Conservation (phyloP, 2,329 filamentous ascomycete genomes). For the Neofusicoccum parvum region DNA sequence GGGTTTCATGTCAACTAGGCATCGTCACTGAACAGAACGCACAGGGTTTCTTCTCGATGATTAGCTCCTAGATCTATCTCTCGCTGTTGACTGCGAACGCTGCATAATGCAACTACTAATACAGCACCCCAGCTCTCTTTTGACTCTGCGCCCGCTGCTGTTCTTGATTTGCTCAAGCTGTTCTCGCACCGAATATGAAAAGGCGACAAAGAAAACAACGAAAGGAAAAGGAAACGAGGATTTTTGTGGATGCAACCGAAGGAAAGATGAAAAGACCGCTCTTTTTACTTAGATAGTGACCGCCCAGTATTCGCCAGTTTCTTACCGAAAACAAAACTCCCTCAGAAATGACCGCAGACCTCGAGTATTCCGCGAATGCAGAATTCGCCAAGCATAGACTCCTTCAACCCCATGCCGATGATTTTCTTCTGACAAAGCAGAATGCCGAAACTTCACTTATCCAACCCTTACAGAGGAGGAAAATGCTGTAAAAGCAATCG, state of each 20-base stretch:
- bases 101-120: slow-evolving; percentile 13
- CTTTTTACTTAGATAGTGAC: slow-evolving; percentile 15
- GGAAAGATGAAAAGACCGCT: slow-evolving; percentile 10
- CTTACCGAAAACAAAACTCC: slow-evolving; percentile 15
- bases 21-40: neutral
- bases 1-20: too few relatives aligned
- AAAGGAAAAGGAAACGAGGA: neutral
- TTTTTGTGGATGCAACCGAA: slow-evolving; percentile 10
- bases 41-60: neutral
- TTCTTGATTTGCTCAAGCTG: neutral
- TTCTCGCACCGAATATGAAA: neutral
- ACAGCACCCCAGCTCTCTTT: slow-evolving; percentile 5
- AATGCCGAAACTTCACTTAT: slow-evolving; percentile 17
- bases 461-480: slow-evolving; percentile 18
- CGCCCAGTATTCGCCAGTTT: slow-evolving; percentile 11
- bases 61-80: slow-evolving; percentile 14
- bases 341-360: slow-evolving; percentile 17
- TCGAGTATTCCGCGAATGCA: neutral
- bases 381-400: slow-evolving; percentile 13
- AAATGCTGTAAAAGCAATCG: slow-evolving; percentile 4
- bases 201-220: neutral
- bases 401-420: slow-evolving; percentile 19
- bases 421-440: slow-evolving; percentile 20
- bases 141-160: neutral
- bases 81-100: slow-evolving; percentile 14